Conservation (phyloP, 2,329 filamentous ascomycete genomes). For the Diaporthe vexans region DNA sequence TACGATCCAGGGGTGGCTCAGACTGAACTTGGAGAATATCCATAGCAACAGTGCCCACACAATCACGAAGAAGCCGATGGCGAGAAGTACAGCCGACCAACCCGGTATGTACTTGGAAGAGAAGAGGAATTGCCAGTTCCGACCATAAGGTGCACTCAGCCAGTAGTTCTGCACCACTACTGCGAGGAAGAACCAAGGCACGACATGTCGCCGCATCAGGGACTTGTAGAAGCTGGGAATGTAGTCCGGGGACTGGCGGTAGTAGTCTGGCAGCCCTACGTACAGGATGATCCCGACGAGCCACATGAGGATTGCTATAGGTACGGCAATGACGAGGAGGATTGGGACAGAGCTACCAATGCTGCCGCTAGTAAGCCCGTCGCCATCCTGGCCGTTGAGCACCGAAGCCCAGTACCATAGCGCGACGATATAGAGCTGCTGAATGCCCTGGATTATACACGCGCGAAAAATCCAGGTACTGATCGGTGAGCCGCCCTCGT, state of each 20-base stretch:
- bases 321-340: conserved; percentile 64
- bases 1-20: conserved; percentile 76
- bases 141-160: conserved; percentile 74
- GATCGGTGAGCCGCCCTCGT: conserved; percentile 73
- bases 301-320: conserved; percentile 71
- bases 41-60: conserved; percentile 69
- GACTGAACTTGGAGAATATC: conserved; percentile 67
- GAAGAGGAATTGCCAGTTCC: conserved; percentile 78
- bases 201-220: conserved; percentile 72
- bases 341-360: conserved; percentile 52
- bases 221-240: conserved; percentile 76
- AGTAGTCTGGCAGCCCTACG: conserved; percentile 75
- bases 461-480: conserved; percentile 79
- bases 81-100: conserved; percentile 70
- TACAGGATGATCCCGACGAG: conserved; percentile 68
- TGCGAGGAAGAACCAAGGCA: conserved; percentile 77
- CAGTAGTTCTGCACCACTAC: conserved; percentile 78
- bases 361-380: conserved; percentile 55
- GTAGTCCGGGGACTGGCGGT: conserved; percentile 73
- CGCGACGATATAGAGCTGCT: conserved; percentile 74
- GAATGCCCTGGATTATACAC: conserved; percentile 75
- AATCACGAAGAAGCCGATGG: conserved; percentile 66
- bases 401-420: conserved; percentile 77
- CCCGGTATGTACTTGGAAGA: conserved; percentile 67
- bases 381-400: conserved; percentile 59